These are phyloP conservation scores for Achlya hypogyna DNA, from an alignment of 352 stramenopile species.

Conservation along the genomic window DNA sequence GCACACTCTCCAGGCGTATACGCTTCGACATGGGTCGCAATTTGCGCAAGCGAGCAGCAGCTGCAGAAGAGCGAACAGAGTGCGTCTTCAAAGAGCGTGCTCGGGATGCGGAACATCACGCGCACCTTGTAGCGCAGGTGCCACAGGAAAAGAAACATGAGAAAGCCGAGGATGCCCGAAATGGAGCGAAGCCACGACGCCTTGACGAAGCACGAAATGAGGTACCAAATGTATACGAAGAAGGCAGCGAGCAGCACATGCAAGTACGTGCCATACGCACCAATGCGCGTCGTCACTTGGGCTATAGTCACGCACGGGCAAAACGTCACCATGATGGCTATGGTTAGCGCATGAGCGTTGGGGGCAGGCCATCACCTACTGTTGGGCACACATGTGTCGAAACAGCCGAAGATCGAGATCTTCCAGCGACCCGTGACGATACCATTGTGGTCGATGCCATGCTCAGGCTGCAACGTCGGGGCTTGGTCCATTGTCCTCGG, in stretches of 20 bases:
- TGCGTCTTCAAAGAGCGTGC: slow-evolving; percentile 43
- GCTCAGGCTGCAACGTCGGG: no score
- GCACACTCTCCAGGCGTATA: slow-evolving; percentile 59
- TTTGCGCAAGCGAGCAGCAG: slow-evolving; percentile 71
- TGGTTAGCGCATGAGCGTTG: background rate
- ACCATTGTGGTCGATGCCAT: background rate
- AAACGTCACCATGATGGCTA: slow-evolving; percentile 20
- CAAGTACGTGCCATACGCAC: slow-evolving; percentile 21
- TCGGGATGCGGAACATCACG: slow-evolving; percentile 51
- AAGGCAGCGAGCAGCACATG: background rate
- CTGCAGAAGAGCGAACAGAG: slow-evolving; percentile 44
- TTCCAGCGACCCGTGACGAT: slow-evolving; percentile 68
- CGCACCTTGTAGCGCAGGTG: slow-evolving; percentile 48
- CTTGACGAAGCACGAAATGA: background rate
- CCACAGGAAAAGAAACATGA: background rate
- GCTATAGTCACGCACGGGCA: slow-evolving; percentile 52
- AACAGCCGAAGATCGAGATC: slow-evolving; percentile 61
- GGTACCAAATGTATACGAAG: background rate
- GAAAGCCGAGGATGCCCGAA: background rate
- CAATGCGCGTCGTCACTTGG: slow-evolving; percentile 49
- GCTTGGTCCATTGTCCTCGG: no score
- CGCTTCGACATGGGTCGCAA: slow-evolving; percentile 30
- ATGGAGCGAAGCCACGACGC: background rate
- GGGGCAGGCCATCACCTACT: slow-evolving; percentile 20
- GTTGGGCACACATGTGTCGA: slow-evolving; percentile 60